Percentiles rank a stretch among this genome's conserved stretches.
These are phyloP conservation scores for Oryza meridionalis DNA, from an alignment of 176 grass and related monocot genomes.

Conservation along the genomic window DNA sequence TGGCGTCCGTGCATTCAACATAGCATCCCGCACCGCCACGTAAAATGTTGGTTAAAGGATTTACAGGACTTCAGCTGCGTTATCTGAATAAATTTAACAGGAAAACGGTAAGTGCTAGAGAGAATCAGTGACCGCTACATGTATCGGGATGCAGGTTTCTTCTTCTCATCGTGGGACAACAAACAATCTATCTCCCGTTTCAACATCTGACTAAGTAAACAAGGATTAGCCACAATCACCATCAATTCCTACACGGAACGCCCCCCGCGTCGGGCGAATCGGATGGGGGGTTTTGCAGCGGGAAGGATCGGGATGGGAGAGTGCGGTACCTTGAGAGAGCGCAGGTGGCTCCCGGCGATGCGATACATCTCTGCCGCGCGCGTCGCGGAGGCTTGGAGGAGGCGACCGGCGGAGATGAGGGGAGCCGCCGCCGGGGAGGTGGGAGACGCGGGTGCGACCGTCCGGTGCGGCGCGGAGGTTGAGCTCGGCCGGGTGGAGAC, in stretches of 20 bases:
- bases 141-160: neutral
- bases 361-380: conserved; percentile 26
- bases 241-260: neutral
- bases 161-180: neutral
- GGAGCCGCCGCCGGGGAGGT: neutral
- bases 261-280: neutral
- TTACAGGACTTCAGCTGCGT: neutral
- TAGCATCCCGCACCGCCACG: neutral
- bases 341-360: conserved; percentile 33
- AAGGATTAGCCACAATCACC: neutral
- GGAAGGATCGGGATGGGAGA: neutral
- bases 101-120: neutral
- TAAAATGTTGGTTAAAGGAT: neutral
- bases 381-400: neutral
- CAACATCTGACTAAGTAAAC: neutral
- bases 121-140: neutral
- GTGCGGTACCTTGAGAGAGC: conserved; percentile 36
- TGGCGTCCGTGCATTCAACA: neutral
- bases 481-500: neutral
- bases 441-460: neutral
- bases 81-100: neutral
- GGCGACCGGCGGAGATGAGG: neutral
- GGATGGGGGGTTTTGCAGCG: neutral
- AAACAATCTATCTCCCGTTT: neutral
- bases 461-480: neutral